Evolutionary conservation across 1,139 yeast genomes (phyloP), one percentile per base, ranked within the genome.

Genomic region (Candida labiduridarum): DNA sequence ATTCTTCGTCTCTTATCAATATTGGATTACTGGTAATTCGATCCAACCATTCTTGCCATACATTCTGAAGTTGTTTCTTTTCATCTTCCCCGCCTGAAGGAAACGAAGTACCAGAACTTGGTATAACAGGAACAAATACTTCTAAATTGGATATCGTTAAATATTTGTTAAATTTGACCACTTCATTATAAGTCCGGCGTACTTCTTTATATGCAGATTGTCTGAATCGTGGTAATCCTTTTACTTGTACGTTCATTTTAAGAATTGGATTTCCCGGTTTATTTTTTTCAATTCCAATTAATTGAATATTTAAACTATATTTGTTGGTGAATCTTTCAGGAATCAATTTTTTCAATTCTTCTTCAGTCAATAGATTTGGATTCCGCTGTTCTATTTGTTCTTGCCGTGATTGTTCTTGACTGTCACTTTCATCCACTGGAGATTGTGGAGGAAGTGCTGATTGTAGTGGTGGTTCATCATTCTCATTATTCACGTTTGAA

Each of bases 101-200:
- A 60, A 85, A 92, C 14, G 94, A 80, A 0, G 96, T 87, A 5
- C 73, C 76, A 0, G 94, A 75, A 39, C 78, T 74, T 0, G 98
- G 97, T 38, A 94, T 73, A 1, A 95, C 85, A 0, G 99, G 98
- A 4, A 95, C 94, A 69, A 94, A 91, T 53, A 95, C 92, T 66
- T 94, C 99, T 33, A 95, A 85, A 59, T 90, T 87, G 39, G 96
- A 88, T 19, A 86, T 83, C 52, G 84, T 82, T 57, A 92, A 74
- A 63, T 87, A 94, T 59, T 84, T 85, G 69, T 89, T 89, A 61
- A 95, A 83, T 58, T 84, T 82, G 42, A 80, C 81, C 56, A 91
- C 77, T 65, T 94, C 99, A 53, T 79, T 79, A 61, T 82, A 89
- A 0, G 97, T 87, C 51, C 98, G 80, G 56, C 96, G 82, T 19